Base-by-base conservation (phyloP, 306 rosid species). In the Oemleria cerasiformis region DNA sequence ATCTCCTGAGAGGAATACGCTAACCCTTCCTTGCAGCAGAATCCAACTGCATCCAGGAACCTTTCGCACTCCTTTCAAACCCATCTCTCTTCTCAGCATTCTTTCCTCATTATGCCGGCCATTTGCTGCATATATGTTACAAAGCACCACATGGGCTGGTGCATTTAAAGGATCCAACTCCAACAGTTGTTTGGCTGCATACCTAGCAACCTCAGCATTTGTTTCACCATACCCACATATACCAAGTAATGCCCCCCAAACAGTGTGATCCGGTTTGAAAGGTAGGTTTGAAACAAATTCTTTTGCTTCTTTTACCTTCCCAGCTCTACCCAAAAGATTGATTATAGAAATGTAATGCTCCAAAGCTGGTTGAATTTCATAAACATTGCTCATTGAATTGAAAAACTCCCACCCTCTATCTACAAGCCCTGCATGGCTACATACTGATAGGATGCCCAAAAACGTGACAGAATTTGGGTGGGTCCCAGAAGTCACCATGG, bases 41-140 rank as follows among this genome's bases (percentile, higher is more conserved):
- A 88, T 79, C 97, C 96, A 91, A 79, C 97, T 91, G 77, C 88
- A 87, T 39, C 96, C 96, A 25, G 96, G 92, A 65, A 65, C 73
- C 84, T 91, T 91, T 73, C 78, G 88, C 63, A 88, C 86, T 48
- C 88, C 89, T 75, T 84, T 91, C 69, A 81, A 19, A 51, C 84
- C 82, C 97, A 91, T 91, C 81, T 86, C 86, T 65, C 71, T 80
- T 80, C 97, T 86, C 84, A 91, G 72, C 45, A 61, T 38, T 40
- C 64, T 80, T 77, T 78, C 92, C 56, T 88, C 95, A 45, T 14
- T 7, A 56, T 82, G 76, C 74, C 41, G 53, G 41, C 84, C 82
- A 58, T 84, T 86, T 68, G 86, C 88, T 3, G 95, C 92, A 63
- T 84, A 78, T 50, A 91, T 66, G 60, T 91, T 91, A 75, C 90